These are phyloP conservation scores for Gaertneriomyces semiglobifer DNA, from an alignment of 192 early-diverging fungal genomes.

Conservation along the genomic window DNA sequence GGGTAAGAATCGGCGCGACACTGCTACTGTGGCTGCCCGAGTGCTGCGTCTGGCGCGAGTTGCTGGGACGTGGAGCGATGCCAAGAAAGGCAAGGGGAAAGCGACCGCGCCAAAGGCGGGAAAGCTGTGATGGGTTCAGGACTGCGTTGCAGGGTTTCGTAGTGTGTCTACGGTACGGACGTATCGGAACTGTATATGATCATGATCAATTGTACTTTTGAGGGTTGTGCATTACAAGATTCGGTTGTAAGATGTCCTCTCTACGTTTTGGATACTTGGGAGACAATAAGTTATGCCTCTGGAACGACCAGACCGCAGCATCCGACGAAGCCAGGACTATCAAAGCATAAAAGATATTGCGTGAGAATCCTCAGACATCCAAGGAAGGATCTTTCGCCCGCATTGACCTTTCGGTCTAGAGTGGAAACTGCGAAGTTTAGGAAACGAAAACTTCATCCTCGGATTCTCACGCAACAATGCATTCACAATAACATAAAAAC, in stretches of 20 bases:
- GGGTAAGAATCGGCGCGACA: slow-evolving; percentile 82
- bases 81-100: slow-evolving; percentile 24
- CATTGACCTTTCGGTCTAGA: slow-evolving; percentile 21
- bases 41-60: slow-evolving; percentile 47
- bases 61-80: slow-evolving; percentile 29
- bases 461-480: slow-evolving; percentile 1
- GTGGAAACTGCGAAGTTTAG: slow-evolving; percentile 40
- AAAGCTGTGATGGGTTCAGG: too few species aligned
- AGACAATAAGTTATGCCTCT: too few species aligned
- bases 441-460: slow-evolving; percentile 30
- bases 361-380: slow-evolving; percentile 35
- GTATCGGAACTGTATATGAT: too few species aligned
- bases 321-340: too few species aligned
- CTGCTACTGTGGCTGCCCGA: slow-evolving; percentile 61
- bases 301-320: too few species aligned
- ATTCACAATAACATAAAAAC: not conserved
- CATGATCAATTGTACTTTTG: too few species aligned
- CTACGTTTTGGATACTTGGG: too few species aligned
- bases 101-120: not conserved
- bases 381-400: slow-evolving; percentile 34
- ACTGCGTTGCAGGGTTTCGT: too few species aligned
- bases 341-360: too few species aligned
- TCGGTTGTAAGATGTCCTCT: too few species aligned
- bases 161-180: too few species aligned
- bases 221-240: too few species aligned